Base-by-base conservation (phyloP, 2,329 filamentous ascomycete species). In the Sordariomycetes sp. region DNA sequence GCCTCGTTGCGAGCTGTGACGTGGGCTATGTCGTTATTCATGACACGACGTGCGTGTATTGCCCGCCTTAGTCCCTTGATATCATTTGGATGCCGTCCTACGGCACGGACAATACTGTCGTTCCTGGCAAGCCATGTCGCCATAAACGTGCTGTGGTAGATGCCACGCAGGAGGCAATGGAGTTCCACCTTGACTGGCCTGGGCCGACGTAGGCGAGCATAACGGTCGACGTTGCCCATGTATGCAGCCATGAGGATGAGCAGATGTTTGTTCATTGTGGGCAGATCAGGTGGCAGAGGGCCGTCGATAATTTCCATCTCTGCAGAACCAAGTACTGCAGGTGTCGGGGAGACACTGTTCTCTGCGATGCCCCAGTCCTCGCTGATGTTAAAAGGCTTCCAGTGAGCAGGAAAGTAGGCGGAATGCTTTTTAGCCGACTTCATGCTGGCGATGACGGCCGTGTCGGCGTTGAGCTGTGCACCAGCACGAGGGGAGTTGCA, bases 191-290 rank as follows among this genome's bases (percentile, higher is more conserved):
- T 20, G 9, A 30, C 15, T 10, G 28, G 28, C 18, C n/a, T 10
- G 3, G 50, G 57, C 8, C 55, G 43, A n/a, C 47, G 43, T 0
- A 66, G 45, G 1, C 59, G 51, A 0, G 35, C 16, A 26, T 63
- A 65, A 4, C 59, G 53, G 29, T 66, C 59, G 6, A 64, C 39
- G 15, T 65, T 49, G 3, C 61, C 59, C 1, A 47, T 37, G 16
- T 53, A 63, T 0, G 58, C 59, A 0, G 61, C 57, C 33, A 55
- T 48, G 5, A 48, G 39, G 10, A 63, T 58, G 1, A 64, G 45
- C 1, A 58, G 21, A 28, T 59, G 51, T 32, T 65, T 65, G 21
- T 61, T 46, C 25, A 28, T 28, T 28, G 25, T 28, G 4, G 25
- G 25, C 25, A 28, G 25, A 14, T 28, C 25, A 28, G 25, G 25